A percentile compares a stretch with the other conserved stretches of the same genome.
phyloP scores from a whole-genome alignment of 225 moss, liverwort and hornwort species.

The Climacium dendroides region DNA sequence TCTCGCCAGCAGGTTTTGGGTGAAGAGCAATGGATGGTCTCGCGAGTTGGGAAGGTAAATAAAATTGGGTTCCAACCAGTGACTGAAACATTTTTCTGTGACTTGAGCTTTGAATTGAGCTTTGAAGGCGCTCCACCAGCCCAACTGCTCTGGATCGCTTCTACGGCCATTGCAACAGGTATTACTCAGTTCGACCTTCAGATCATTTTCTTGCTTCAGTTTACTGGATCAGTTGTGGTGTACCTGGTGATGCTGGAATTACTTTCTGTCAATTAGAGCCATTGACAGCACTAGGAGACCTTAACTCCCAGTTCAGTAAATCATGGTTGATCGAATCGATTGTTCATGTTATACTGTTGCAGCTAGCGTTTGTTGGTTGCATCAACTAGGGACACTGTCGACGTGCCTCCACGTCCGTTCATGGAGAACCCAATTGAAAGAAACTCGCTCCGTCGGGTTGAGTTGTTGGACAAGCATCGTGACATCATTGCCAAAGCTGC shows the following conservation, averaged over 20 bases:
- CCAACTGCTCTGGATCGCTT: background rate
- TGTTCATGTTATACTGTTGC: background rate
- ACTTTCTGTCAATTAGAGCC: background rate
- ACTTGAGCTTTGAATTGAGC: background rate
- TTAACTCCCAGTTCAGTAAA: background rate
- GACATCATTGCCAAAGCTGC: background rate
- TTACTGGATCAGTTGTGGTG: background rate
- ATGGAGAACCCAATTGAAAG: background rate
- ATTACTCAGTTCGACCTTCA: background rate
- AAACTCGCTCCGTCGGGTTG: background rate
- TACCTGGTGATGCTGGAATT: background rate
- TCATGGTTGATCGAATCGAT: background rate
- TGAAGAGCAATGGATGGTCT: background rate
- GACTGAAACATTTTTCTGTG: background rate
- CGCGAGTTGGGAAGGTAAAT: background rate
- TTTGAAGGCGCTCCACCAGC: background rate
- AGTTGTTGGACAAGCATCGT: background rate
- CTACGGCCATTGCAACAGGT: background rate
- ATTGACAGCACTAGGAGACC: background rate
- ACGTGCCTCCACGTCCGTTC: background rate
- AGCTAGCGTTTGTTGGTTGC: no score
- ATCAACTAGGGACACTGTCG: background rate
- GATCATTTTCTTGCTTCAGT: background rate
- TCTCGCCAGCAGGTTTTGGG: background rate
- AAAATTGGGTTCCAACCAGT: background rate